These are phyloP conservation scores for Phytophthora cactorum DNA, from an alignment of 352 stramenopile genomes.

Conservation along the genomic window DNA sequence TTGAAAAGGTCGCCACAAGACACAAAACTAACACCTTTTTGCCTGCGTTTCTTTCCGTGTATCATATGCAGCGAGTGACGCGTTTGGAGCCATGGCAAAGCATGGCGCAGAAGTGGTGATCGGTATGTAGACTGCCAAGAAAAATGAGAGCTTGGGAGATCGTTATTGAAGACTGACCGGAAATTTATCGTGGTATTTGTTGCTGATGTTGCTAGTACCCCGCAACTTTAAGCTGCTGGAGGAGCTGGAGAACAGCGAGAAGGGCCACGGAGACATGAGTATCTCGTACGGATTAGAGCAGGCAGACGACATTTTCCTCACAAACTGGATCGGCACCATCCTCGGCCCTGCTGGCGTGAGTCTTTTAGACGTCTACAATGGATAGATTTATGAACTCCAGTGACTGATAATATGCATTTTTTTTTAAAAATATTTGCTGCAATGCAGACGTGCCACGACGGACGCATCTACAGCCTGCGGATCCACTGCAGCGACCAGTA, in stretches of 20 bases:
- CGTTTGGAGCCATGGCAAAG: conserved; percentile 66
- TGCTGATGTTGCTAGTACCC: conserved; percentile 57
- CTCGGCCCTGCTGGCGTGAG: conserved; percentile 94
- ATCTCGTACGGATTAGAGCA: conserved; percentile 96
- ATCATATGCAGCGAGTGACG: conserved; percentile 24
- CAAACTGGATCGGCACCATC: conserved; percentile 98
- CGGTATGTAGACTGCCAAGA: conserved; percentile 38
- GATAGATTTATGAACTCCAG: no score
- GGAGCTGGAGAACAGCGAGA: conserved; percentile 93
- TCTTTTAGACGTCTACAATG: conserved; percentile 17
- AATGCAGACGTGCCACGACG: conserved; percentile 94
- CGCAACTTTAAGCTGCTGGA: conserved; percentile 96
- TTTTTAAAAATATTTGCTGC: neutral
- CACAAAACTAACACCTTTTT: conserved; percentile 16
- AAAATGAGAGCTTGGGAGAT: neutral
- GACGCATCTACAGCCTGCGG: conserved; percentile 96
- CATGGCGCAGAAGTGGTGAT: conserved; percentile 83
- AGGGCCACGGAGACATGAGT: conserved; percentile 94
- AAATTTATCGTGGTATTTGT: neutral
- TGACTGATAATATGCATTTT: neutral
- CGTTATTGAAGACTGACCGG: neutral
- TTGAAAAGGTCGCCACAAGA: conserved; percentile 7
- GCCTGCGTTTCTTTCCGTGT: conserved; percentile 14
- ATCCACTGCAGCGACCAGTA: conserved; percentile 95
- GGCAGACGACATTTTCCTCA: conserved; percentile 97